These are phyloP conservation scores for Podospora comata DNA, from an alignment of 495 filamentous ascomycete genomes.

Conservation along the genomic window DNA sequence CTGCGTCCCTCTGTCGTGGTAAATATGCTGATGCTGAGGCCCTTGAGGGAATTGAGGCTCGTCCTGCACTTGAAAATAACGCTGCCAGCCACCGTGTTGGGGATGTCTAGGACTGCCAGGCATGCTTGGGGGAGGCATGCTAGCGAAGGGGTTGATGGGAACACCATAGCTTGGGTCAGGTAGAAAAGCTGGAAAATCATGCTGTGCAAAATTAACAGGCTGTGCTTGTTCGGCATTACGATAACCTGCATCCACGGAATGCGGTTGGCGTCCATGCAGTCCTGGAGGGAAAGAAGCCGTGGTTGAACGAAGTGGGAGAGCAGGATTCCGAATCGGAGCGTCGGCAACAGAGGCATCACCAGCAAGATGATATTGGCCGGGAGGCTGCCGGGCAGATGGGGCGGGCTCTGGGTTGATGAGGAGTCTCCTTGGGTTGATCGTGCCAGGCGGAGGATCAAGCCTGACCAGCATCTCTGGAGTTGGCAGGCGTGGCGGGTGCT, in stretches of 20 bases:
- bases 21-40: neutral
- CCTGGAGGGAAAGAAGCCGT: neutral
- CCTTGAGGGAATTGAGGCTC: neutral
- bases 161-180: neutral
- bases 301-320: neutral
- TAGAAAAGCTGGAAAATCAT: neutral
- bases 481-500: slow-evolving; percentile 6
- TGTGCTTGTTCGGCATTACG: neutral
- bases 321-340: neutral
- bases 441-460: slow-evolving; percentile 18
- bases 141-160: neutral
- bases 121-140: neutral
- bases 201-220: neutral
- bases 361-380: neutral
- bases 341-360: neutral
- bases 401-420: neutral
- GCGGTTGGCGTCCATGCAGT: neutral
- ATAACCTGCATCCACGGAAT: neutral
- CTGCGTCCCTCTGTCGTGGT: neutral
- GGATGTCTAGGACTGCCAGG: neutral
- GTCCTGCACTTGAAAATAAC: neutral
- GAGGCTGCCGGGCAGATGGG: neutral
- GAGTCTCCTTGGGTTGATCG: slow-evolving; percentile 15
- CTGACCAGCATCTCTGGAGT: slow-evolving; percentile 16
- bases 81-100: neutral